Conservation (phyloP, 2,329 filamentous ascomycete genomes). For the Talaromyces sp. region DNA sequence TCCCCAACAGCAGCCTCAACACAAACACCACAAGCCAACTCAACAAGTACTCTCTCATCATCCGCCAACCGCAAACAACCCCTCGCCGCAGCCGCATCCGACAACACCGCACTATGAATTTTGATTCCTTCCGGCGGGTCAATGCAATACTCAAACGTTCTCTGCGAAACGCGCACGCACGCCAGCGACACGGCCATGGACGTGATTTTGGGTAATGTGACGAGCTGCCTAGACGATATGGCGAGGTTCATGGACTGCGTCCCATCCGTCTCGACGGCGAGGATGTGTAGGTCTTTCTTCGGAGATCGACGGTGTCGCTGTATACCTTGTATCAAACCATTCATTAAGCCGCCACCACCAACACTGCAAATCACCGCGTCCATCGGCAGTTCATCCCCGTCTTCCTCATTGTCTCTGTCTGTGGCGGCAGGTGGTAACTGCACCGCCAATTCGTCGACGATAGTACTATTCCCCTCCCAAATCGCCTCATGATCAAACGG, state of each 20-base stretch:
- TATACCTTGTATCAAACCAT: conserved; percentile 70
- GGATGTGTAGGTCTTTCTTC: conserved; percentile 48
- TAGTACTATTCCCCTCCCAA: conserved; percentile 46
- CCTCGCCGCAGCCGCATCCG: conserved; percentile 74
- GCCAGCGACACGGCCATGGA: conserved; percentile 73
- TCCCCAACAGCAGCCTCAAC: conserved; percentile 52
- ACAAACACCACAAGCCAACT: conserved; percentile 80
- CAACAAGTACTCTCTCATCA: conserved; percentile 76
- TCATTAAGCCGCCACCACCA: conserved; percentile 76
- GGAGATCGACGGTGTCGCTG: conserved; percentile 45
- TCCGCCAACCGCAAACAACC: conserved; percentile 75
- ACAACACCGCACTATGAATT: conserved; percentile 62
- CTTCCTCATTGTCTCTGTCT: too few relatives aligned
- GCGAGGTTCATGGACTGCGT: conserved; percentile 67
- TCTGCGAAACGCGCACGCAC: conserved; percentile 65
- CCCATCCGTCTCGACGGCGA: conserved; percentile 74
- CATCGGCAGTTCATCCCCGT: conserved; percentile 40
- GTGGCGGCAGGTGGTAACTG: conserved; percentile 38
- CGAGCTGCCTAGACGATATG: conserved; percentile 52
- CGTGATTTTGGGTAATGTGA: conserved; percentile 68
- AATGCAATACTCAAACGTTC: conserved; percentile 64
- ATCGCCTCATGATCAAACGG: conserved; percentile 47
- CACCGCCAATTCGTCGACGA: conserved; percentile 43
- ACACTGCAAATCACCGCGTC: conserved; percentile 74
- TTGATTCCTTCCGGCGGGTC: conserved; percentile 44